phyloP scores from a whole-genome alignment of 2,329 filamentous ascomycete species.

The Exophiala lecanii-corni region DNA sequence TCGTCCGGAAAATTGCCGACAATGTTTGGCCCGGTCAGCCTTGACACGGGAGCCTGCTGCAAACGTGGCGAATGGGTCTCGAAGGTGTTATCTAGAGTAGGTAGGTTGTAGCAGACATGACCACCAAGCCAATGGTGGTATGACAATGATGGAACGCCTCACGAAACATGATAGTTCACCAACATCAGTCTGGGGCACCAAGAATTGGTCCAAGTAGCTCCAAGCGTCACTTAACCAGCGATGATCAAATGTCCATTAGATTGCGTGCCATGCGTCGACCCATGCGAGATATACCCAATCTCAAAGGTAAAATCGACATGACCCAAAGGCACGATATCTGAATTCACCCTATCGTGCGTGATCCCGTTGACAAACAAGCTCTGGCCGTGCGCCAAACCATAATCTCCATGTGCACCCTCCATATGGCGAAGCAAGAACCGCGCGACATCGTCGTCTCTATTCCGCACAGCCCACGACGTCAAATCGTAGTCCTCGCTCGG shows the following conservation, averaged over 20 bases:
- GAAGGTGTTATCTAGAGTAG: not conserved
- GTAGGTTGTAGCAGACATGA: not conserved
- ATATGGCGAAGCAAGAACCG: conserved; percentile 17
- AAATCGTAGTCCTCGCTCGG: conserved; percentile 18
- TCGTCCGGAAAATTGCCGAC: conserved; percentile 63
- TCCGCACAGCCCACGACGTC: conserved; percentile 19
- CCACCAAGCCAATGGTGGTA: too few relatives aligned
- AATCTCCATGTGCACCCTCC: conserved; percentile 6
- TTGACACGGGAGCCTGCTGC: too few relatives aligned
- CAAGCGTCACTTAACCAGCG: too few relatives aligned
- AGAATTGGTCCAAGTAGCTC: too few relatives aligned
- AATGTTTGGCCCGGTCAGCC: conserved; percentile 57
- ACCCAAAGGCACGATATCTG: not conserved
- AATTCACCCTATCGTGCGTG: not conserved
- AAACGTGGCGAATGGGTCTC: too few relatives aligned
- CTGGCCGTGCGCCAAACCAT: not conserved
- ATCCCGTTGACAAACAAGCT: conserved; percentile 5
- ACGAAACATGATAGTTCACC: too few relatives aligned
- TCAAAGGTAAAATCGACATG: conserved; percentile 1
- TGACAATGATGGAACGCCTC: too few relatives aligned
- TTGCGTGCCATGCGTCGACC: too few relatives aligned
- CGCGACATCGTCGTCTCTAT: conserved; percentile 7
- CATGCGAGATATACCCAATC: too few relatives aligned
- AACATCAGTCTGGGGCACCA: too few relatives aligned
- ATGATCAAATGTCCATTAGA: too few relatives aligned